phyloP scores from a whole-genome alignment of 2,329 filamentous ascomycete species.

The Pyricularia grisea region DNA sequence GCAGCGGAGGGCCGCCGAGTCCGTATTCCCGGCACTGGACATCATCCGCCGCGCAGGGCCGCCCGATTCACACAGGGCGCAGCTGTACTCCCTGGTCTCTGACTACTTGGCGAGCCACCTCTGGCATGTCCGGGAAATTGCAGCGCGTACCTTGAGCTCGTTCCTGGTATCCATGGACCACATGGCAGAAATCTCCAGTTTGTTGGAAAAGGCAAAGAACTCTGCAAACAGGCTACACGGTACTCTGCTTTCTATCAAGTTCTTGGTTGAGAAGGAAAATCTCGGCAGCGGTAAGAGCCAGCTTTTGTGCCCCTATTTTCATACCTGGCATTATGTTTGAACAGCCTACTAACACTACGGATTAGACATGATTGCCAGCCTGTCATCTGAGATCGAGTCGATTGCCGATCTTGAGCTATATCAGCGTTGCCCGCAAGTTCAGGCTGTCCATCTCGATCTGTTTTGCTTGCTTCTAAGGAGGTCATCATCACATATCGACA shows the following conservation, averaged over 20 bases:
- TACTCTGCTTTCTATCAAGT: slow-evolving; percentile 44
- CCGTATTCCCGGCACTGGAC: slow-evolving; percentile 75
- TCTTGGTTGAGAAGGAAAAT: slow-evolving; percentile 36
- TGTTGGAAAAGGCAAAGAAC: slow-evolving; percentile 22
- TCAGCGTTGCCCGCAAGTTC: slow-evolving; percentile 26
- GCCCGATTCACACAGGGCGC: slow-evolving; percentile 43
- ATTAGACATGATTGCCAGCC: background rate
- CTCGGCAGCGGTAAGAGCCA: slow-evolving; percentile 19
- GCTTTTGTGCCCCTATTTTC: background rate
- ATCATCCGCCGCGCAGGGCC: slow-evolving; percentile 65
- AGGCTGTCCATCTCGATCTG: slow-evolving; percentile 33
- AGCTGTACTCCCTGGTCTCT: slow-evolving; percentile 48
- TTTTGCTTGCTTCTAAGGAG: background rate
- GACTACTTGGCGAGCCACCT: slow-evolving; percentile 58
- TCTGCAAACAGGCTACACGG: slow-evolving; percentile 50
- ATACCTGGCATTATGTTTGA: background rate
- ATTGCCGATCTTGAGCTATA: background rate
- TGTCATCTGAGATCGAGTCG: background rate
- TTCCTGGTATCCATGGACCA: slow-evolving; percentile 45
- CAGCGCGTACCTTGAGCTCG: slow-evolving; percentile 61
- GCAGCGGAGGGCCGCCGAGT: slow-evolving; percentile 43
- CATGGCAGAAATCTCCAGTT: slow-evolving; percentile 27
- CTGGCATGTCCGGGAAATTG: slow-evolving; percentile 77
- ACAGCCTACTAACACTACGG: background rate
- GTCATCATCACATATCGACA: background rate